Evolutionary conservation across 2,329 filamentous ascomycete genomes (phyloP).

Genomic region (Venturia asperata): DNA sequence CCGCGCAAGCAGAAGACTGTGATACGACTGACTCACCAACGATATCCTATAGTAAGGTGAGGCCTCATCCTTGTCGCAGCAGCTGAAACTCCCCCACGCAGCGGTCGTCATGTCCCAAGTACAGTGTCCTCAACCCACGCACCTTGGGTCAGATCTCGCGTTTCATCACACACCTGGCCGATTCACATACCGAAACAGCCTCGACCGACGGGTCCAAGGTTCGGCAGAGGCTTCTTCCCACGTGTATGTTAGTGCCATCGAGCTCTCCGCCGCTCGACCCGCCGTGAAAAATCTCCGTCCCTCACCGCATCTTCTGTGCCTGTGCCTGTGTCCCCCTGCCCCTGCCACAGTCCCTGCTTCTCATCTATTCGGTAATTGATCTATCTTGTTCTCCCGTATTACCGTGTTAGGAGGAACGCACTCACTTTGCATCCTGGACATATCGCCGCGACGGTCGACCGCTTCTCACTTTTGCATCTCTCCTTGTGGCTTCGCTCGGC

Average conservation of each 20-base stretch:
- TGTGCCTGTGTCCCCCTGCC: not conserved
- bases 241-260: not conserved
- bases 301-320: slow-evolving; percentile 1
- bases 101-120: no score
- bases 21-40: no score
- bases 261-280: slow-evolving; percentile 5
- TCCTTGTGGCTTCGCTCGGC: not conserved
- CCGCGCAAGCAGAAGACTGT: no score
- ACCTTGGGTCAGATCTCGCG: not conserved
- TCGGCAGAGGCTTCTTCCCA: not conserved
- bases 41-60: not conserved
- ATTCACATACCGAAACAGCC: not conserved
- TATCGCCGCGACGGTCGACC: not conserved
- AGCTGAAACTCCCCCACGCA: not conserved
- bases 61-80: not conserved
- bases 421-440: not conserved
- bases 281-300: not conserved
- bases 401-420: not conserved
- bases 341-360: not conserved
- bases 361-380: not conserved
- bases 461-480: not conserved
- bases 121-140: not conserved
- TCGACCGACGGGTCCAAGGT: not conserved
- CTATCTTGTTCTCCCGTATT: not conserved
- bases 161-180: not conserved